Evolutionary conservation across 2,329 filamentous ascomycete genomes (phyloP).

Genomic region (Aspergillus thermomutatus): DNA sequence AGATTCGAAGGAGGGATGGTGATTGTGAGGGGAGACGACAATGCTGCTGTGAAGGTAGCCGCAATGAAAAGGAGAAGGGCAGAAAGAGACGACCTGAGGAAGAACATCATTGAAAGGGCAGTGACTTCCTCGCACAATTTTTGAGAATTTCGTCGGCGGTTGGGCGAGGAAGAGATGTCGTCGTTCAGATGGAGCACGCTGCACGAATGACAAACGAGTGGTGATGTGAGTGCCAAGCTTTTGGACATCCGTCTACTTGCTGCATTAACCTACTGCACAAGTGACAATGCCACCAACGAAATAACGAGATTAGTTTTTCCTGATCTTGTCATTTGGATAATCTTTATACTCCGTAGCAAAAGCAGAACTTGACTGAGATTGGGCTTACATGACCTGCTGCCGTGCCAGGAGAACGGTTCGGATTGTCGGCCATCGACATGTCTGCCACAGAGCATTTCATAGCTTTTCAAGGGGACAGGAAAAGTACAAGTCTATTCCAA

Average conservation of each 20-base stretch:
- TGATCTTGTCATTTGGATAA: no score
- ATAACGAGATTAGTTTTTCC: no score
- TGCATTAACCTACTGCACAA: not conserved
- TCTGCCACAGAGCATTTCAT: no score
- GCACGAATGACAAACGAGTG: not conserved
- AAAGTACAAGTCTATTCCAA: no score
- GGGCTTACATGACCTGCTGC: no score
- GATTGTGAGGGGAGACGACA: constrained; percentile 33
- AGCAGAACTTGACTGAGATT: no score
- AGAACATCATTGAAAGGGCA: constrained; percentile 11
- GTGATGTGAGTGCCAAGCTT: not conserved
- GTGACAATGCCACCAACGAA: not conserved
- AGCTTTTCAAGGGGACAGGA: no score
- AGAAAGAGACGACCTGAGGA: constrained; percentile 6
- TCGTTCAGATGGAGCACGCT: not conserved
- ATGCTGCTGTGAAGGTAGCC: constrained; percentile 14
- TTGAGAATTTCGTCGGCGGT: not conserved
- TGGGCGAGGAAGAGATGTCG: not conserved
- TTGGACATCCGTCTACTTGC: not conserved
- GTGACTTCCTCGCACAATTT: not conserved
- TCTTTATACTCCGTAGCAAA: no score
- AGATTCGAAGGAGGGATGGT: constrained; percentile 40
- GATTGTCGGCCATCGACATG: no score
- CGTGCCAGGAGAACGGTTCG: no score
- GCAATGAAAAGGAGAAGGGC: constrained; percentile 17